Evolutionary conservation across 75 land plant species (phyloP).

Genomic region (Cupressus sempervirens): DNA sequence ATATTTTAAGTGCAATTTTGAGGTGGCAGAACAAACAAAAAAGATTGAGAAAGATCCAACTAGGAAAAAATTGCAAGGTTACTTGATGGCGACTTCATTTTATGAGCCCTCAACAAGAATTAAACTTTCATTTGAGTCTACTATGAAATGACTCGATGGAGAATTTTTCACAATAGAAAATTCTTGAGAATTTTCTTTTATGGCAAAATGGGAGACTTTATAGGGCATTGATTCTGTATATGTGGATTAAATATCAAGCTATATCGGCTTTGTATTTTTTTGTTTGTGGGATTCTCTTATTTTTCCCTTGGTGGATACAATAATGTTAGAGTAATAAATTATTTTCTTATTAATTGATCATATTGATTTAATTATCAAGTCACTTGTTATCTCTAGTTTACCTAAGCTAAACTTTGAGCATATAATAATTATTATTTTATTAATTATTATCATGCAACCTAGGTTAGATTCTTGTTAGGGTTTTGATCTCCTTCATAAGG

Average conservation of each 20-base stretch:
- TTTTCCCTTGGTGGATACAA: slow-evolving; percentile 58
- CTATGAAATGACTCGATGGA: slow-evolving; percentile 93
- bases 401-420: too few species aligned
- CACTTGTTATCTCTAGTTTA: too few species aligned
- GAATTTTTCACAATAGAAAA: slow-evolving; percentile 96
- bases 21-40: slow-evolving; percentile 87
- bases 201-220: slow-evolving; percentile 97
- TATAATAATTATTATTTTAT: too few species aligned
- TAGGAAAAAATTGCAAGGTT: slow-evolving; percentile 60
- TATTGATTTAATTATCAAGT: too few species aligned
- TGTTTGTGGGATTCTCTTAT: neutral
- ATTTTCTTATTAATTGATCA: too few species aligned
- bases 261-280: neutral
- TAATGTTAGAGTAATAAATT: too few species aligned
- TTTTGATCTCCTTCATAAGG: too few species aligned
- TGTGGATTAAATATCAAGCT: neutral
- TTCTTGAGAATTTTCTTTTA: slow-evolving; percentile 94
- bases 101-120: slow-evolving; percentile 97
- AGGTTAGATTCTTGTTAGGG: too few species aligned
- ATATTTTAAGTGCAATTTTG: slow-evolving; percentile 69
- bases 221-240: slow-evolving; percentile 57
- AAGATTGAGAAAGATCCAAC: slow-evolving; percentile 61
- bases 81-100: slow-evolving; percentile 91
- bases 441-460: too few species aligned
- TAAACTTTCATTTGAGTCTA: slow-evolving; percentile 95